A percentile compares a stretch with the other conserved stretches of the same genome.
Evolutionary conservation across 225 moss, liverwort and hornwort genomes (phyloP).

Genomic region (Climacium dendroides): DNA sequence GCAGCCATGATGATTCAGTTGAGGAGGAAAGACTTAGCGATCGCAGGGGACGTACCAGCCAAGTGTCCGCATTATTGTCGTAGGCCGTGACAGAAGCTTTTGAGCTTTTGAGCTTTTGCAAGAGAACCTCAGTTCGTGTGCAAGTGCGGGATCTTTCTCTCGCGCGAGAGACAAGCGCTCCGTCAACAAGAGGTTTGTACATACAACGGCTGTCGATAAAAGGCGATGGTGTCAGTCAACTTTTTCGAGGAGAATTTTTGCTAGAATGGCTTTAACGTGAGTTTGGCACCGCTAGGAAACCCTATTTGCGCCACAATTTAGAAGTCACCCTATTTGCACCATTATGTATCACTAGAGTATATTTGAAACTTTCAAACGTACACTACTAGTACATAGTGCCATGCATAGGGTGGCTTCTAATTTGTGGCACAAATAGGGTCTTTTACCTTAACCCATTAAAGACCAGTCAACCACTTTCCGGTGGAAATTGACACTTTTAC

Average conservation of each 20-base stretch:
- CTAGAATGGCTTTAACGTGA: too few relatives aligned
- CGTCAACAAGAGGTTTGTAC: not conserved
- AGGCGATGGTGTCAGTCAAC: not conserved
- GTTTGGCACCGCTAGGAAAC: not conserved
- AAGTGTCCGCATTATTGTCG: not conserved
- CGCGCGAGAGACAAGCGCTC: not conserved
- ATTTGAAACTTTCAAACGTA: not conserved
- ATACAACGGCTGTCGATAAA: not conserved
- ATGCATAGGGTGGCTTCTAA: not conserved
- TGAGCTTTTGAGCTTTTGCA: not conserved
- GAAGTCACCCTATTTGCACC: not conserved
- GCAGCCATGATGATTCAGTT: not conserved
- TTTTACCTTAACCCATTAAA: too few relatives aligned
- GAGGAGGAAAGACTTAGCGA: not conserved
- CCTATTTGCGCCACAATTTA: not conserved
- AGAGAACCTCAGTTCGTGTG: too few relatives aligned
- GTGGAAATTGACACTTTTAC: too few relatives aligned
- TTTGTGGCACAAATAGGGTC: not conserved
- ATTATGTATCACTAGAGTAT: not conserved
- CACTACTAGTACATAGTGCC: rapidly evolving
- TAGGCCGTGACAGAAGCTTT: not conserved
- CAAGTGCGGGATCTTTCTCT: not conserved
- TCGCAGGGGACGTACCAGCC: not conserved
- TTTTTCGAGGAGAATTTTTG: not conserved
- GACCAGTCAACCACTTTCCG: too few relatives aligned